Evolutionary conservation across 2,329 filamentous ascomycete genomes (phyloP), one percentile per base, ranked within the genome.

Genomic region (Pyrenochaeta sp.): DNA sequence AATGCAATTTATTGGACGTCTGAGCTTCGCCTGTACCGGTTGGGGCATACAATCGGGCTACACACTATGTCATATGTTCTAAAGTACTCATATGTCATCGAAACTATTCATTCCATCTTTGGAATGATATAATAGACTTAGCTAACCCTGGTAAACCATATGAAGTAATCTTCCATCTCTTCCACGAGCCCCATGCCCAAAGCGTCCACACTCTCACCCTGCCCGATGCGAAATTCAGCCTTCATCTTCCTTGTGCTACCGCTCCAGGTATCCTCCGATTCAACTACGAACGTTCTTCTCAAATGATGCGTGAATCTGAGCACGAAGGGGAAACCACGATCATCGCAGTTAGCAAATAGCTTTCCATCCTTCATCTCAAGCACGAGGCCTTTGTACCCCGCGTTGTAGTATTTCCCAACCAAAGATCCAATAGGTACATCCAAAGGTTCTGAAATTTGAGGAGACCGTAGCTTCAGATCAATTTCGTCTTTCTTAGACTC

Each of bases 271-370:
- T 49, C 37, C 12, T 44, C 15, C 7, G 41, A 14, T 10, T 54
- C 31, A 11, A 44, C 42, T n/a, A 45, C 39, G 11, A 61, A 54
- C 7, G 11, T 45, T 2, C 30, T 49, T 2, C 33, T 53, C 2
- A 42, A 44, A 0, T 57, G 20, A 47, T 57, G 59, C 11, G 45
- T 14, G n/a, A 62, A 57, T 1, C 20, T 36, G n/a, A 60, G 45
- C 6, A 32, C 17, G 5, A 55, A 55, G 10, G 59, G 53, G 30
- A 51, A 51, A 23, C 59, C 50, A 17, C 56, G 52, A 18, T 62
- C 59, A 18, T 33, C 17, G 45, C 59, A 55, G 17, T 60, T 47
- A 3, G 59, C 56, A 15, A 45, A 33, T 30, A 60, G 21, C 3
- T 27, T 45, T 4, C 46, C 56, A 3, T 53, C 39, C 3, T 42